Conservation (phyloP, 352 stramenopile genomes). For the Pythium monospermum region DNA sequence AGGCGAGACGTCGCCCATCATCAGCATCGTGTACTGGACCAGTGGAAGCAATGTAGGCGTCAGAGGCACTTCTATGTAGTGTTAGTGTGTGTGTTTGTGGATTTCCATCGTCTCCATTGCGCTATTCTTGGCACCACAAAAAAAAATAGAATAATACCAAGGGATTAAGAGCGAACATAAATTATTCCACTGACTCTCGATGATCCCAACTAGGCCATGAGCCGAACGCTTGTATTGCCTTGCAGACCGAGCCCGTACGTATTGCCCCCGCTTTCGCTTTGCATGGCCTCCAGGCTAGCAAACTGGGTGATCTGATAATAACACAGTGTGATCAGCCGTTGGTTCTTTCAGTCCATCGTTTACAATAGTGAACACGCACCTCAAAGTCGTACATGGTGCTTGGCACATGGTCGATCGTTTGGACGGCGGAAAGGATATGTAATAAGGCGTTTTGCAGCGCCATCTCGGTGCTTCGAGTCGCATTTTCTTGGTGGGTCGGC, state of each 20-base stretch:
- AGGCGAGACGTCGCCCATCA: no score
- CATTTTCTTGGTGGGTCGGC: conserved; percentile 42
- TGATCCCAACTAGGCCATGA: conserved; percentile 27
- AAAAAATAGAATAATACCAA: no score
- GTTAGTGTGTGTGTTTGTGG: no score
- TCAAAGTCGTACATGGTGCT: conserved; percentile 85
- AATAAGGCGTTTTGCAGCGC: conserved; percentile 65
- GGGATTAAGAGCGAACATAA: no score
- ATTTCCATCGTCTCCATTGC: no score
- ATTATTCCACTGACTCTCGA: no score
- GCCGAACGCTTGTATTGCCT: conserved; percentile 32
- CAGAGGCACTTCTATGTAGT: no score
- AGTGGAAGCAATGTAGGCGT: no score
- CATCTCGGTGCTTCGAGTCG: conserved; percentile 51
- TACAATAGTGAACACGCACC: conserved; percentile 15
- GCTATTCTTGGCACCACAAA: no score
- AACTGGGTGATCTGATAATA: conserved; percentile 35
- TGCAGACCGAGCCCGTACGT: conserved; percentile 27
- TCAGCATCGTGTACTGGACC: no score
- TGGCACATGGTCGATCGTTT: conserved; percentile 77
- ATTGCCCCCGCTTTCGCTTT: conserved; percentile 26
- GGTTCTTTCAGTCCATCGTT: background rate
- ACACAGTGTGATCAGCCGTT: background rate
- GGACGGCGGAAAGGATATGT: conserved; percentile 68
- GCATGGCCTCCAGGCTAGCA: conserved; percentile 42